Evolutionary conservation across 2,329 filamentous ascomycete species (phyloP), one percentile per base, ranked within the genome.

Genomic region (Rutstroemia sp.): DNA sequence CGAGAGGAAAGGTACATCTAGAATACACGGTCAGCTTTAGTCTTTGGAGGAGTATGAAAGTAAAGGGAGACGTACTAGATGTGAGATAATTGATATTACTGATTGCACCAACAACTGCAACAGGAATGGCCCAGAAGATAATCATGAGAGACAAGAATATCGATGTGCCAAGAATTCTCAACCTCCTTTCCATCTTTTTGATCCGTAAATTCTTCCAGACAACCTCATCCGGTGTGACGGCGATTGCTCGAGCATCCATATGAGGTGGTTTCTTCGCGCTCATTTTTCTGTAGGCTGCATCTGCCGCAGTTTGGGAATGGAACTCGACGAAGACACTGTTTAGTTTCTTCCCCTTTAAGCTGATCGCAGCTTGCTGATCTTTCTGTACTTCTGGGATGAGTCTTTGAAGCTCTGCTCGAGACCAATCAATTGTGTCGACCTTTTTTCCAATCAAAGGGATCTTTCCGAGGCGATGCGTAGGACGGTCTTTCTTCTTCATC

Each of bases 371-470:
- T 47, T 76, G 76, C 68, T 94, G 89, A 23, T 82, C 76, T 40
- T 80, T 76, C 50, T 88, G 78, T 27, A 91, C 85, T 60, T 88
- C 78, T 0, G 88, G 84, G 52, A 86, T 84, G 42, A 94, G 81
- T 54, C 84, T 84, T 61, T 85, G 80, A 50, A 96, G 82, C 70
- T 96, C 89, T 0, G 78, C 75, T 54, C 94, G 86, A 59, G 84
- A 87, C 87, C 88, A 96, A 59, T 92, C 84, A 70, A 99, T 96
- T 0, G 92, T 95, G 72, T 99, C 92, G 14, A 96, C 91, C 69
- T 95, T 94, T 68, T 90, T 86, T 60, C 91, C 88, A 60, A 92
- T 81, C 50, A 88, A 78, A 9, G 80, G 80, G n/a, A 92, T 70
- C 2, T 79, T 77, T 69, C 86, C 88, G 52, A 84, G 73, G 21